Base-by-base conservation (phyloP, 306 rosid species). In the Casuarina cunninghamiana region DNA sequence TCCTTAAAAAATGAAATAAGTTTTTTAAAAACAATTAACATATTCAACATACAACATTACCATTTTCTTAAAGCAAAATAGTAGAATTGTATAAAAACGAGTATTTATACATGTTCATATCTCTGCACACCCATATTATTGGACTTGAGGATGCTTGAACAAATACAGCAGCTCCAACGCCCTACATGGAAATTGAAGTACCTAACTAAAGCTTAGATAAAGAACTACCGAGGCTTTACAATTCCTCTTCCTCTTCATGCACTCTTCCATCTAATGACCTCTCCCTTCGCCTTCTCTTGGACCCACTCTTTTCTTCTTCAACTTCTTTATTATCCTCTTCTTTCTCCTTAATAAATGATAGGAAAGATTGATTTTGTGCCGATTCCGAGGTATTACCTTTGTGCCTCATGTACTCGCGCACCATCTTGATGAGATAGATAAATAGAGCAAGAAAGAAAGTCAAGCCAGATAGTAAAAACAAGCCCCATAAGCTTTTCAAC, bases 401-500 rank as follows among this genome's bases (percentile, higher is more conserved):
- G 4, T 84, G 90, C 83, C 81, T 80, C 41, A 44, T 79, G 86
- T 88, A 96, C 79, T 91, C 93, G 81, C 86, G 85, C 48, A 83
- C 9, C 78, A 73, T 85, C 79, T 21, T 86, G 66, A 78, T 68
- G 38, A 93, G 17, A 71, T 86, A 90, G 10, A 91, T 76, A 15
- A 78, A 16, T 53, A 96, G 84, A 54, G 99, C 90, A 43, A 91
- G 58, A 50, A 91, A 4, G 69, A 97, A 93, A 45, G 86, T 87
- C 6, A 74, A 26, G 4, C 99, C 98, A 85, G 93, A 90, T 2
- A 91, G 6, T 4, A 73, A 70, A 84, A 88, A 96, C 38, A 96
- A 93, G 10, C 96, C 98, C 94, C 91, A 86, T 16, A 96, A 96
- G 88, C 99, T 96, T 54, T 61, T 76, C 0, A 96, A 94, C 32